Evolutionary conservation across 2,329 filamentous ascomycete species (phyloP), one percentile per base, ranked within the genome.

Genomic region (Teratosphaeria viscida): DNA sequence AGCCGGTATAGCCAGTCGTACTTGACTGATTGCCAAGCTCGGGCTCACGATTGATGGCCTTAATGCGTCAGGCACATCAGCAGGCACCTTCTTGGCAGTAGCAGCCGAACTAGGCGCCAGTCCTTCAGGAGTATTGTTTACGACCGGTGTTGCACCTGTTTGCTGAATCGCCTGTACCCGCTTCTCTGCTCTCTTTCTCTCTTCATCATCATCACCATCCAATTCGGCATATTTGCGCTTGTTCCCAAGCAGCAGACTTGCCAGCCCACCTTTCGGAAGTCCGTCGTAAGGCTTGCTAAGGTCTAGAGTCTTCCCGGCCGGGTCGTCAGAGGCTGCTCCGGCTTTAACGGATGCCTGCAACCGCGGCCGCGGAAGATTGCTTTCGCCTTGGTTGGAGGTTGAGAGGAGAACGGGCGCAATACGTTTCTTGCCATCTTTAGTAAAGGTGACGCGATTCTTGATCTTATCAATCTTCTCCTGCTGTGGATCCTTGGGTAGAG

Each of bases 371-470:
- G 92, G 92, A 12, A 96, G 77, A 16, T 92, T 95, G 0, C 92
- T 95, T 69, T 92, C 86, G 11, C 89, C 90, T 1, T 87, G 89
- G 2, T 89, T 90, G 8, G 92, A 92, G 0, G 92, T 95, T 2
- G 78, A 80, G 6, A 99, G 90, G 12, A 99, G 80, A 64, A 99
- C 79, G 1, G 94, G 94, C 3, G 91, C 89, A 59, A 99, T 92
- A 58, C 94, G 84, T 77, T 99, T 99, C 76, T 94, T 97, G 34
- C 94, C 94, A 65, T 99, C 92, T 72, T 96, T 97, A 0, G 90
- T 95, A 61, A 96, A 87, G 0, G 92, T 96, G 3, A 97, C 92
- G 57, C 94, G 84, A 63, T 92, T 90, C 74, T 97, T 97, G 64
- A 97, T 76, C 63, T 83, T 82, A 65, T 88, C 85, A 3, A 88